Percentiles rank a stretch among this genome's conserved stretches.
phyloP scores from a whole-genome alignment of 140 eudicot genomes.

The Anethum foeniculum region DNA sequence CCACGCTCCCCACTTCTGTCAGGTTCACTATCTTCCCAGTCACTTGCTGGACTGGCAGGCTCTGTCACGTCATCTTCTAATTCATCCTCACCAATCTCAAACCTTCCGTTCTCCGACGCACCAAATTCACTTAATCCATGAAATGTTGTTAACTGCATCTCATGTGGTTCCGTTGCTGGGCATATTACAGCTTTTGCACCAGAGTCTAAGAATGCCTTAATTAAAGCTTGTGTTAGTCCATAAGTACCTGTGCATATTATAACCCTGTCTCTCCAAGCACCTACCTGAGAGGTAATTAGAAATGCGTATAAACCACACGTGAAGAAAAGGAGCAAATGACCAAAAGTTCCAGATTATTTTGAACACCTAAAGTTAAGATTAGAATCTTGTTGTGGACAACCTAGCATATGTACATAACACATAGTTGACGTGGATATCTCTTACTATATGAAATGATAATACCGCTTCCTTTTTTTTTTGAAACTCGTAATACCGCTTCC shows the following conservation, averaged over 20 bases:
- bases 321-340: not conserved
- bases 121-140: constrained; percentile 60
- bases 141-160: constrained; percentile 67
- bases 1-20: constrained; percentile 51
- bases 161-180: constrained; percentile 81
- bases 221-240: constrained; percentile 66
- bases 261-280: constrained; percentile 98
- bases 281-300: constrained; percentile 41
- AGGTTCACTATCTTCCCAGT: constrained; percentile 93
- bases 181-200: constrained; percentile 97
- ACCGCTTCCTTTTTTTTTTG: too few species aligned
- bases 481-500: not conserved
- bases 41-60: constrained; percentile 66
- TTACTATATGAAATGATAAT: not conserved
- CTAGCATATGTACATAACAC: not conserved
- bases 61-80: constrained; percentile 61
- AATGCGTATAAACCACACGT: not conserved
- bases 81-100: constrained; percentile 86
- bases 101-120: constrained; percentile 63
- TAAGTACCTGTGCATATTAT: constrained; percentile 76
- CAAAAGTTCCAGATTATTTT: not conserved
- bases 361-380: not conserved
- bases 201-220: constrained; percentile 78
- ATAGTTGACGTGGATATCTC: not conserved
- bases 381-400: not conserved